Evolutionary conservation across 2,329 filamentous ascomycete species (phyloP).

Genomic region (Lizonia empirigonia): DNA sequence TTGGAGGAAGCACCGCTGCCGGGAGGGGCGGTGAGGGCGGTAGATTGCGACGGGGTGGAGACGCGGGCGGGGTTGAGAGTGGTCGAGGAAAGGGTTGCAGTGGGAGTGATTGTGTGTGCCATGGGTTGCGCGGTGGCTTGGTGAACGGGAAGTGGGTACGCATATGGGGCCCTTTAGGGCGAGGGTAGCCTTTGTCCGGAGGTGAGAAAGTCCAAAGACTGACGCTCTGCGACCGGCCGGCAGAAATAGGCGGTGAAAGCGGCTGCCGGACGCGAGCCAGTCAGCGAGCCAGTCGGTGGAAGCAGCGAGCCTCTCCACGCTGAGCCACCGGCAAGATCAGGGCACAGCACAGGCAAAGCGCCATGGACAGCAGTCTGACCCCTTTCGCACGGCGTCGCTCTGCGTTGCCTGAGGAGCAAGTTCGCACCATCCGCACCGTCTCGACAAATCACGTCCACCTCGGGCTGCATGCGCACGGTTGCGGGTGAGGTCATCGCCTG

Average conservation of each 20-base stretch:
- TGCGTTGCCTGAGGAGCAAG: constrained; percentile 18
- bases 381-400: background rate
- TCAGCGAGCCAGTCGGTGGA: constrained; percentile 22
- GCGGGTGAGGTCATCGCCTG: constrained; percentile 40
- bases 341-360: background rate
- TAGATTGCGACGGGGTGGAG: constrained; percentile 48
- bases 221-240: constrained; percentile 11
- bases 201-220: constrained; percentile 30
- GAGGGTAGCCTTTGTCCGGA: constrained; percentile 26
- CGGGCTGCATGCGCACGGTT: constrained; percentile 8
- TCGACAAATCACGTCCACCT: constrained; percentile 14
- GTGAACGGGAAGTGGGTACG: constrained; percentile 16
- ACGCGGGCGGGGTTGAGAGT: constrained; percentile 33
- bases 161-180: constrained; percentile 28
- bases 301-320: constrained; percentile 10
- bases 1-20: constrained; percentile 64
- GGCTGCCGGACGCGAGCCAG: constrained; percentile 21
- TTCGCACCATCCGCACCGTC: constrained; percentile 6
- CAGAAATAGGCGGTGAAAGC: constrained; percentile 22
- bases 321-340: background rate
- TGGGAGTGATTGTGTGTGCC: constrained; percentile 34
- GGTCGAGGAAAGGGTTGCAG: constrained; percentile 26
- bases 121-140: constrained; percentile 30
- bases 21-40: constrained; percentile 54
- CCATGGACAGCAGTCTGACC: background rate